phyloP scores from a whole-genome alignment of 2,329 filamentous ascomycete genomes.

The Lasiodiplodia sp. region DNA sequence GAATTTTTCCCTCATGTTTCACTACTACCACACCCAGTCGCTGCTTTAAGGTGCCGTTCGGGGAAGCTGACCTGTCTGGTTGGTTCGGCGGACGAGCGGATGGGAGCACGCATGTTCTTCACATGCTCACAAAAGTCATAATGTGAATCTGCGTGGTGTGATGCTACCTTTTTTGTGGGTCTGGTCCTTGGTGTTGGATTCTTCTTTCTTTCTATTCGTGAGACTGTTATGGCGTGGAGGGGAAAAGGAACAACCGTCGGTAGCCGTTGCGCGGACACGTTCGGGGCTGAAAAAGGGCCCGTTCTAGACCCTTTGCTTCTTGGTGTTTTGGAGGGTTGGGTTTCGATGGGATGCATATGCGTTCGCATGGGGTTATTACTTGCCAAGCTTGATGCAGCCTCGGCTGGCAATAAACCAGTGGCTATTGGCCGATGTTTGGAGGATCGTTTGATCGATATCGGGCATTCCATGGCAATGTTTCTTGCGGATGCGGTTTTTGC shows the following conservation, averaged over 20 bases:
- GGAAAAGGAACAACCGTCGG: neutral
- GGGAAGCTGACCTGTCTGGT: neutral
- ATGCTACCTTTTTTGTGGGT: neutral
- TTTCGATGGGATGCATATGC: neutral
- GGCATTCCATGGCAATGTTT: neutral
- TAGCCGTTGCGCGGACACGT: neutral
- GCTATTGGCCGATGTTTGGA: neutral
- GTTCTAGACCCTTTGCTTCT: neutral
- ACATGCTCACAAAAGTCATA: neutral
- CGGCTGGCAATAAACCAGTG: neutral
- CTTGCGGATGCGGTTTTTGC: neutral
- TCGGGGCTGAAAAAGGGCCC: neutral
- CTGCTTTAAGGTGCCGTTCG: neutral
- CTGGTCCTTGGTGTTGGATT: neutral
- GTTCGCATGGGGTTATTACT: neutral
- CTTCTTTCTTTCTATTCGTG: neutral
- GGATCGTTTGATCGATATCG: neutral
- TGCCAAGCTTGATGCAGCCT: neutral
- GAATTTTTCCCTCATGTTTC: neutral
- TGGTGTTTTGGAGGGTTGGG: neutral
- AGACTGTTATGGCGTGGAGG: neutral
- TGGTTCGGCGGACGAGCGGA: neutral
- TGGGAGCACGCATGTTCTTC: neutral
- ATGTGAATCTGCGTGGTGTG: neutral
- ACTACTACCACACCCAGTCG: neutral